These are phyloP conservation scores for Aspergillus thermomutatus DNA, from an alignment of 2,329 filamentous ascomycete species.

Conservation along the genomic window DNA sequence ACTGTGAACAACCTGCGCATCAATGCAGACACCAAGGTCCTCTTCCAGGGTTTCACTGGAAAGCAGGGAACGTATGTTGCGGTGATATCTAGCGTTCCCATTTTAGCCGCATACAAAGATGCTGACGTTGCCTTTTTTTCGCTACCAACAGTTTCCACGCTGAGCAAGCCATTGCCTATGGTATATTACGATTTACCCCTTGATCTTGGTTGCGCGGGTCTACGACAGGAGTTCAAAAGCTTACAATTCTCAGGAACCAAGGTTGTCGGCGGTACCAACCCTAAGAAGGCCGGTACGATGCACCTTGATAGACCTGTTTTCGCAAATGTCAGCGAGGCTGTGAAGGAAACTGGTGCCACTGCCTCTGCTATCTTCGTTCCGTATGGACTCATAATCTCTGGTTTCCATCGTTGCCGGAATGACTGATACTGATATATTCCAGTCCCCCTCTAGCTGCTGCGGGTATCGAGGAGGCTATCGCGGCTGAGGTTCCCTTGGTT, in stretches of 20 bases:
- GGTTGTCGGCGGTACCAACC: slow-evolving; percentile 96
- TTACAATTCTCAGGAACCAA: slow-evolving; percentile 69
- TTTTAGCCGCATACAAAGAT: slow-evolving; percentile 11
- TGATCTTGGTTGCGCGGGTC: slow-evolving; percentile 2
- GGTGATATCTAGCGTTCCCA: neutral
- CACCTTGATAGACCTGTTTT: slow-evolving; percentile 94
- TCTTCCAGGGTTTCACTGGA: slow-evolving; percentile 97
- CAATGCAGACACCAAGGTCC: slow-evolving; percentile 87
- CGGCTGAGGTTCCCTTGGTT: slow-evolving; percentile 87
- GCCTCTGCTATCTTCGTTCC: slow-evolving; percentile 96
- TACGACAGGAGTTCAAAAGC: slow-evolving; percentile 12
- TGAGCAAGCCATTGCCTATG: slow-evolving; percentile 96
- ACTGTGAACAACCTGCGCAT: slow-evolving; percentile 87
- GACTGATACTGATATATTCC: slow-evolving; percentile 25
- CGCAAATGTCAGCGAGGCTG: slow-evolving; percentile 79
- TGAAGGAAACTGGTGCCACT: slow-evolving; percentile 84
- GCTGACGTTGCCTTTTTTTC: slow-evolving; percentile 28
- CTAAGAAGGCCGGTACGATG: slow-evolving; percentile 90
- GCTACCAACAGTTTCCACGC: slow-evolving; percentile 76
- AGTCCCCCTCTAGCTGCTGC: slow-evolving; percentile 87
- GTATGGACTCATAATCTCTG: slow-evolving; percentile 47
- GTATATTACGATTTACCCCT: slow-evolving; percentile 50
- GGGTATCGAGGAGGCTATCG: slow-evolving; percentile 94
- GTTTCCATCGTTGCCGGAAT: neutral
- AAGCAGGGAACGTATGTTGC: slow-evolving; percentile 84